A percentile compares a stretch with the other conserved stretches of the same genome.
These are phyloP conservation scores for Liriodendron chinense DNA, from an alignment of 164 flowering plant species.

Conservation along the genomic window DNA sequence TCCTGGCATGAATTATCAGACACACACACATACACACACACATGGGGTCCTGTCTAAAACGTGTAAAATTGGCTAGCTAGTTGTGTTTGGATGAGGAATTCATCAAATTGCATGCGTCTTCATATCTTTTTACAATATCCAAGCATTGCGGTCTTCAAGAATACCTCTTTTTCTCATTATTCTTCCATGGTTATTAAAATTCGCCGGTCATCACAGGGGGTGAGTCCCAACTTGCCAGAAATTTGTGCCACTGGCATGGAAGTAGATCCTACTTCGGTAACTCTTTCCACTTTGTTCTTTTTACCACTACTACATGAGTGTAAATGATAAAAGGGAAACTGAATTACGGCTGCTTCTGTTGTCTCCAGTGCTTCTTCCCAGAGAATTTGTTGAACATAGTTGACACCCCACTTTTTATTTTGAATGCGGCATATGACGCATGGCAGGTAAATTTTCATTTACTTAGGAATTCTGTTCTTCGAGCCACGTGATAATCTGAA, in stretches of 20 bases:
- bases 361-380: slow-evolving; percentile 88
- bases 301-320: not conserved
- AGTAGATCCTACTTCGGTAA: slow-evolving; percentile 72
- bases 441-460: slow-evolving; percentile 72
- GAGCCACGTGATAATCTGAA: too few species aligned
- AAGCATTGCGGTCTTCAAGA: not conserved
- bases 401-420: slow-evolving; percentile 66
- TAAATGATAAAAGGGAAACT: not conserved
- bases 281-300: slow-evolving; percentile 1
- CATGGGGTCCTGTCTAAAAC: too few species aligned
- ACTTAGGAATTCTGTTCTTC: not conserved
- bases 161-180: not conserved
- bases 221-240: slow-evolving; percentile 49
- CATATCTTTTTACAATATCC: not conserved
- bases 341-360: not conserved
- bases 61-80: too few species aligned
- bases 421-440: slow-evolving; percentile 51
- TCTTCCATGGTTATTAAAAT: not conserved
- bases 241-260: slow-evolving; percentile 58
- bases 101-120: not conserved
- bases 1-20: too few species aligned
- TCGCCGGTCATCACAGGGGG: slow-evolving; percentile 40
- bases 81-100: too few species aligned
- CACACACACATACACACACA: too few species aligned
- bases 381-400: slow-evolving; percentile 56